Evolutionary conservation across 805 yeast species (phyloP).

Genomic region (Soucietia sequanensis): DNA sequence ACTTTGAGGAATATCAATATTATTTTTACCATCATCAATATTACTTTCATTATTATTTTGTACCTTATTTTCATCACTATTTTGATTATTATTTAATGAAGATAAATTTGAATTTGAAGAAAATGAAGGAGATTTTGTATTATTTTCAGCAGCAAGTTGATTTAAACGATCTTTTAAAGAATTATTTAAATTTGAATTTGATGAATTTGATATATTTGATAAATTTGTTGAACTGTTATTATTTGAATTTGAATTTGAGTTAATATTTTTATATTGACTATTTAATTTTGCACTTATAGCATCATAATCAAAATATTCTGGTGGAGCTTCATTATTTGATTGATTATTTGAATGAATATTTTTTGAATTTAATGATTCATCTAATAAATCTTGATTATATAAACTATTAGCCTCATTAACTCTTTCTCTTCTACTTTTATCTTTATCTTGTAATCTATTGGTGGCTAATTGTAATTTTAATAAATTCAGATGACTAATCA

Average conservation of each 20-base stretch:
- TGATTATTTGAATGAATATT: conserved; percentile 5
- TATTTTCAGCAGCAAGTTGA: conserved; percentile 1
- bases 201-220: conserved; percentile 8
- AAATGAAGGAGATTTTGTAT: neutral
- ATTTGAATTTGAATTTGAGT: conserved; percentile 12
- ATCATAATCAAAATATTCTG: conserved; percentile 43
- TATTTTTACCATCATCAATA: neutral
- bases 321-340: conserved; percentile 24
- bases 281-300: conserved; percentile 44
- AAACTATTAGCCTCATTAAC: conserved; percentile 4
- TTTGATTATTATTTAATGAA: too few relatives aligned
- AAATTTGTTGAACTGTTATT: conserved; percentile 20
- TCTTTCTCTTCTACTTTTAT: conserved; percentile 13
- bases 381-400: conserved; percentile 4
- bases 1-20: neutral
- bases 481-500: conserved; percentile 59
- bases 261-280: conserved; percentile 30
- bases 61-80: neutral
- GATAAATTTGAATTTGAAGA: too few relatives aligned
- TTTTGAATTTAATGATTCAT: too few relatives aligned
- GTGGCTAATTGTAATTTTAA: conserved; percentile 42
- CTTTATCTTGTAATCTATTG: conserved; percentile 30
- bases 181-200: neutral
- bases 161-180: conserved; percentile 1
- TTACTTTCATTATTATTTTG: neutral